Conservation (phyloP, 176 grass and related monocot species). For the Pontederia crassipes region DNA sequence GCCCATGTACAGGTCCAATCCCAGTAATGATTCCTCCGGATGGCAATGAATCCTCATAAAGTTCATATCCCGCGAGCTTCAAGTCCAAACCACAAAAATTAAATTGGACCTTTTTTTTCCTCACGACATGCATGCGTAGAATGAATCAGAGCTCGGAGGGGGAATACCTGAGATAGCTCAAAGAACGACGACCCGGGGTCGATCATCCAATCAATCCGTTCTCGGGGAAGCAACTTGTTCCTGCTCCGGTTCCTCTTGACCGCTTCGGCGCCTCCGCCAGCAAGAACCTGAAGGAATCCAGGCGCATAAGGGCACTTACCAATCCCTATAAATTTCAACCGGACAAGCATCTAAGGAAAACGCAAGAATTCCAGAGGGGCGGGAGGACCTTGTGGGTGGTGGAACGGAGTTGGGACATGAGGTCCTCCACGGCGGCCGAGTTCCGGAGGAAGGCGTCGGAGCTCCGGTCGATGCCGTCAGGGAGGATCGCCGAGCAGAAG, state of each 20-base stretch:
- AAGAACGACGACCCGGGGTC: slow-evolving; percentile 82
- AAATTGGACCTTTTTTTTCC: not conserved
- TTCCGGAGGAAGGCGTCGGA: slow-evolving; percentile 52
- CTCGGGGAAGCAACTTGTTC: slow-evolving; percentile 77
- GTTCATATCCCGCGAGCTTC: slow-evolving; percentile 87
- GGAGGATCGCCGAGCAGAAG: slow-evolving; percentile 44
- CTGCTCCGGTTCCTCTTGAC: slow-evolving; percentile 62
- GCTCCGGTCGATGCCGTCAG: slow-evolving; percentile 47
- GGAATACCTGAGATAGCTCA: slow-evolving; percentile 81
- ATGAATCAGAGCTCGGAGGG: not conserved
- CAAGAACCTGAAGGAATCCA: slow-evolving; percentile 43
- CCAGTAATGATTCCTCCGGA: slow-evolving; percentile 84
- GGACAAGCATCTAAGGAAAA: not conserved
- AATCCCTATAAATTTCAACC: not conserved
- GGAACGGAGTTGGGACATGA: slow-evolving; percentile 60
- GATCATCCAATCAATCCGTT: slow-evolving; percentile 69
- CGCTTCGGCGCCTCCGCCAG: slow-evolving; percentile 64
- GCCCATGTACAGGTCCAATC: slow-evolving; percentile 80
- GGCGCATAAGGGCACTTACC: not conserved
- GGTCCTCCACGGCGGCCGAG: slow-evolving; percentile 40
- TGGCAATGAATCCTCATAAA: slow-evolving; percentile 83
- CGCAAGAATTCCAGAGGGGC: not conserved
- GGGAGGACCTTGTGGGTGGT: slow-evolving; percentile 39
- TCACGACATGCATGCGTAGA: not conserved
- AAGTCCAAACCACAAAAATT: not conserved